Percentiles rank a stretch among this genome's conserved stretches.
Conservation (phyloP, 2,329 filamentous ascomycete species). For the Alternaria panax region DNA sequence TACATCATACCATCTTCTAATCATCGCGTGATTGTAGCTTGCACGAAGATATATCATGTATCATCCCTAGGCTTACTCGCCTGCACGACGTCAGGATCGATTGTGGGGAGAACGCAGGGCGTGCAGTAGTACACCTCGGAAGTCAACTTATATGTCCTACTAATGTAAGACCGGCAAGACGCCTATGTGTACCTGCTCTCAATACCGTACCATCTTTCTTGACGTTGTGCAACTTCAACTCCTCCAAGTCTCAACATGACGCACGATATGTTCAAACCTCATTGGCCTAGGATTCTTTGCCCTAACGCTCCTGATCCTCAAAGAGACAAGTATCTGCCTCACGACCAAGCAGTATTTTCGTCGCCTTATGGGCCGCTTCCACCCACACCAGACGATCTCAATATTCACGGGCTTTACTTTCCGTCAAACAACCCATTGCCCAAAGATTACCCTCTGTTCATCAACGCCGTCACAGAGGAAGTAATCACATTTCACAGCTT, state of each 20-base stretch:
- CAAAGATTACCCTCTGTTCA: slow-evolving; percentile 39
- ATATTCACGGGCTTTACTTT: slow-evolving; percentile 44
- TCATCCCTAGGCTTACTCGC: background rate
- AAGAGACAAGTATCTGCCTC: slow-evolving; percentile 28
- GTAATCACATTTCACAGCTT: slow-evolving; percentile 38
- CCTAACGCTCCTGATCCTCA: slow-evolving; percentile 35
- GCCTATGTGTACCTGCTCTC: background rate
- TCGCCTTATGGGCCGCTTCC: slow-evolving; percentile 42
- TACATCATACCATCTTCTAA: background rate
- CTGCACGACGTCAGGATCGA: background rate
- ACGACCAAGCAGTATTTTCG: slow-evolving; percentile 26
- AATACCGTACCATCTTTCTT: background rate
- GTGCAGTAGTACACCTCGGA: slow-evolving; percentile 3
- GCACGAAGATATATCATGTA: background rate
- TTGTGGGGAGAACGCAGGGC: slow-evolving; percentile 7
- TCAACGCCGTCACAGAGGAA: slow-evolving; percentile 38
- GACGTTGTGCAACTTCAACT: background rate
- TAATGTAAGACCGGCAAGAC: background rate
- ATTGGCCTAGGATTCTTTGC: slow-evolving; percentile 37
- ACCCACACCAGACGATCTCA: slow-evolving; percentile 33
- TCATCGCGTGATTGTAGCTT: background rate
- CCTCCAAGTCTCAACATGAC: slow-evolving; percentile 18
- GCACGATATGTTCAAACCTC: slow-evolving; percentile 33
- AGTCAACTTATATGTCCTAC: background rate
- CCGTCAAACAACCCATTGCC: slow-evolving; percentile 35